Evolutionary conservation across 371 early-diverging fungal species (phyloP), one percentile per base, ranked within the genome.

Genomic region (Mucor circinelloides): DNA sequence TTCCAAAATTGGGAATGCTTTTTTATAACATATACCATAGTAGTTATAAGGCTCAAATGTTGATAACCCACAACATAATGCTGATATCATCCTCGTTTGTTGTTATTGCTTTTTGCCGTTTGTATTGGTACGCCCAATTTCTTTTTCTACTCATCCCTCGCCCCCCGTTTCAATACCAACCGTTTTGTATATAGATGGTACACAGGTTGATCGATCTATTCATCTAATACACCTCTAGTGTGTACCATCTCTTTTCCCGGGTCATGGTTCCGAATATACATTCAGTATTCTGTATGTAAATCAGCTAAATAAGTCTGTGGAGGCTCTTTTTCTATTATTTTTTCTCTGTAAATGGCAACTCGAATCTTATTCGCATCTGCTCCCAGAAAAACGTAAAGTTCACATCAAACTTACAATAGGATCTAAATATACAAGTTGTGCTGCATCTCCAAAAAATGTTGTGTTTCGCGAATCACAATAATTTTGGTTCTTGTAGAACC

Each of bases 1-100:
- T 46, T 46, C 46, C 46, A 46, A 46, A 46, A n/a, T 46, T 46
- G 46, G 46, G 46, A 46, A 46, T 46, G 46, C 46, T 46, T 46
- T 46, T 46, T 19, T 19, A 7, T 21, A 46, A 21, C 46, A 46
- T 46, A 19, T 21, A 46, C 21, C 40, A 19, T 46, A 46, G 46
- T 46, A 46, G 46, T 46, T 46, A 46, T 46, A 46, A 21, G 21
- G 46, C 19, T 46, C 23, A 46, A 46, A 46, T 46, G 46, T 46
- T 21, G 46, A 2, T 21, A 9, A 46, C 8, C 21, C 46, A 46
- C 46, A 46, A 21, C 46, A 46, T 46, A 46, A 46, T 46, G 46
- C 19, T 46, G 46, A 46, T 46, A 46, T 46, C 46, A 46, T 46
- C n/a, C 10, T 21, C 21, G 46, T 46, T 46, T 46, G 46, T 46